phyloP scores from a whole-genome alignment of 192 early-diverging fungal species.

The Coemansia sp. region DNA sequence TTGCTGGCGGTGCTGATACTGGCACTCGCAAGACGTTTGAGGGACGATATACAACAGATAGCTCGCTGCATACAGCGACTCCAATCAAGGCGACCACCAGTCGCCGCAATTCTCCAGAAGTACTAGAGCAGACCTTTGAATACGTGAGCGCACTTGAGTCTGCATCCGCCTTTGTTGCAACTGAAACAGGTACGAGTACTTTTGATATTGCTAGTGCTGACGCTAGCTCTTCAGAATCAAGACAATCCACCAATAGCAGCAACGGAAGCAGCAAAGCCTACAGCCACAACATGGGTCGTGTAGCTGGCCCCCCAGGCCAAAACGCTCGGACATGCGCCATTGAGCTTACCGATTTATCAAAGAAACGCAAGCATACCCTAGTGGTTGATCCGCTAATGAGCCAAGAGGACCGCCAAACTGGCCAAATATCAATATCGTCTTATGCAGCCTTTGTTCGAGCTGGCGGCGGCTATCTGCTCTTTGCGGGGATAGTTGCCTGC shows the following conservation, averaged over 20 bases:
- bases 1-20: conserved; percentile 22
- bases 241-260: background rate
- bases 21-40: background rate
- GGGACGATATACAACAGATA: conserved; percentile 24
- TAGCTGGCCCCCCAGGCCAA: background rate
- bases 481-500: conserved; percentile 24
- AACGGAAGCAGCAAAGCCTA: background rate
- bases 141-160: background rate
- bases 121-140: background rate
- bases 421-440: conserved; percentile 57
- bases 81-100: conserved; percentile 20
- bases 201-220: background rate
- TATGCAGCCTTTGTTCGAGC: conserved; percentile 62
- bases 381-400: conserved; percentile 62
- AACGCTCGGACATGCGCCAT: background rate
- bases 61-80: conserved; percentile 37
- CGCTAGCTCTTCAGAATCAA: background rate
- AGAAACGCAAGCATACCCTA: background rate
- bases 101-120: background rate
- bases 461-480: conserved; percentile 22
- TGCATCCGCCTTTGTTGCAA: background rate
- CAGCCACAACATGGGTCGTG: background rate
- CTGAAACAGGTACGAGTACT: conserved; percentile 1
- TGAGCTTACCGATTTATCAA: background rate
- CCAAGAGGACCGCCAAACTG: conserved; percentile 77